Base-by-base conservation (phyloP, 495 filamentous ascomycete species). In the Podospora comata region DNA sequence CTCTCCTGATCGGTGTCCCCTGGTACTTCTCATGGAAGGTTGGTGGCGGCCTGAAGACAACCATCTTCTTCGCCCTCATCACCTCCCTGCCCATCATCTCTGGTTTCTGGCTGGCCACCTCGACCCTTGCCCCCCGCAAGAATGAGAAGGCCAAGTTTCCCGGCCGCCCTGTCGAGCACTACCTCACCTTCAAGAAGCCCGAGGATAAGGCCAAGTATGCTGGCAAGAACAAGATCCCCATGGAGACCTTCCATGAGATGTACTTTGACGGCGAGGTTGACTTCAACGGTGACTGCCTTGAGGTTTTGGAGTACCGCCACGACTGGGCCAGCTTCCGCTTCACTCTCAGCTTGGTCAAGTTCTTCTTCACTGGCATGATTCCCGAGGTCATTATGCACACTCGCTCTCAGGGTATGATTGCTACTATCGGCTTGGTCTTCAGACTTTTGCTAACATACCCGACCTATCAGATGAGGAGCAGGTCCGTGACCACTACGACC, bases 211-310 rank as follows among this genome's bases (percentile, higher is more conserved):
- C 83, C 67, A 92, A 88, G 78, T 96, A 91, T 81, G 80, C 84
- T 73, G 92, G 92, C 77, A 83, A 82, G 73, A 91, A 85, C 81
- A 92, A 90, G 80, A 93, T 96, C 68, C 90, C 92, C 62, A 88
- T 95, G 84, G 86, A 92, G 80, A 93, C 90, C 58, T 96, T 96
- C 82, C 86, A 92, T 69, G 91, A 95, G 78, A 93, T 89, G 90
- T 95, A 94, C 83, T 93, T 95, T 75, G 88, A 91, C 72, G 90
- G 90, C 64, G 85, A 91, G 61, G 92, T 94, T 67, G 90, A 92
- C 71, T 92, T 95, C 83, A 95, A 93, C 74, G 91, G 91, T 64
- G 92, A 96, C 75, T 83, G 81, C 67, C 83, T 96, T 70, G 92
- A 94, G 70, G 81, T 91, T 56, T 69, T 95, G 75, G 92, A 96